Conservation (phyloP, 148 eudicot species). For the Rhododendron williamsianum region DNA sequence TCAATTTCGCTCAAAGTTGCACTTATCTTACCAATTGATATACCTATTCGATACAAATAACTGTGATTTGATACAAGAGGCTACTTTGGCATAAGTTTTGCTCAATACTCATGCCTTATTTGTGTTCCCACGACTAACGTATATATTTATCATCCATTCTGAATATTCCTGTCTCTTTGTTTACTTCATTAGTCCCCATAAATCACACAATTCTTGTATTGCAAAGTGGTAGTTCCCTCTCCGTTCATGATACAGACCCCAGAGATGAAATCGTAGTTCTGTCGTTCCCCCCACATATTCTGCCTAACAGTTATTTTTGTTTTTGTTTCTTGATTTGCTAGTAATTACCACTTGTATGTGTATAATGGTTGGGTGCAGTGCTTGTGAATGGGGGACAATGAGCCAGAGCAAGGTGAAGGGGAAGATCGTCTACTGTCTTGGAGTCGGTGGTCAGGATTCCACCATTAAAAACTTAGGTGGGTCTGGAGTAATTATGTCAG, state of each 20-base stretch:
- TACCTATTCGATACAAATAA: not conserved
- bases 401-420: conserved; percentile 42
- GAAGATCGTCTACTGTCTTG: conserved; percentile 52
- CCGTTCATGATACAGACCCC: not conserved
- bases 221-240: not conserved
- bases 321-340: too few relatives aligned
- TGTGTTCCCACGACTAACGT: not conserved
- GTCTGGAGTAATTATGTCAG: conserved; percentile 42
- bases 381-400: conserved; percentile 44
- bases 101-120: not conserved
- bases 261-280: not conserved
- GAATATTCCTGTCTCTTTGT: not conserved
- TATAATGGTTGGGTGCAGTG: conserved; percentile 24
- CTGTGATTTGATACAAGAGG: not conserved
- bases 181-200: not conserved
- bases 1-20: not conserved
- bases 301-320: not conserved
- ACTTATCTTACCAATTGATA: not conserved
- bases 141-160: too few relatives aligned
- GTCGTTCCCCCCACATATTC: too few relatives aligned
- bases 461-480: conserved; percentile 30
- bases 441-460: conserved; percentile 25
- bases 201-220: not conserved
- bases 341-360: not conserved
- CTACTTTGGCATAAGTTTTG: not conserved